A percentile compares a stretch with the other conserved stretches of the same genome.
Evolutionary conservation across 2,329 filamentous ascomycete genomes (phyloP).

Genomic region (Sarocladiaceae sp.): DNA sequence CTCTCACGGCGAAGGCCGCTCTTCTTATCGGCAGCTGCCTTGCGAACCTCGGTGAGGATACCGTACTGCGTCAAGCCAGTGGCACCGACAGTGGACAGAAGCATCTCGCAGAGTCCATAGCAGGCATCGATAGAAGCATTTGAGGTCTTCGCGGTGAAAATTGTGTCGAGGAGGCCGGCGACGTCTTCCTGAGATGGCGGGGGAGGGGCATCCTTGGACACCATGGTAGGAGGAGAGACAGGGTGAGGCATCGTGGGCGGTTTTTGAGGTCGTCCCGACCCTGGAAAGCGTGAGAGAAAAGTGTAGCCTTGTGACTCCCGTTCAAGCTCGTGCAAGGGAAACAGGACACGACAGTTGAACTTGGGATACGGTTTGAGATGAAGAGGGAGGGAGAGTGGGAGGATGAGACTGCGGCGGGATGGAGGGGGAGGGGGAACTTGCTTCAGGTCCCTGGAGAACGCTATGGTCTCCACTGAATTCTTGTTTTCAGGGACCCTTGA

Average conservation of each 20-base stretch:
- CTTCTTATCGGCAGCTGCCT: slow-evolving; percentile 92
- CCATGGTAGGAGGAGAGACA: slow-evolving; percentile 44
- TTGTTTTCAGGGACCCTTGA: not conserved
- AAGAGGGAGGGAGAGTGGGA: not conserved
- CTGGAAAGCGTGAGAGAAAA: not conserved
- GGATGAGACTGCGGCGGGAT: not conserved
- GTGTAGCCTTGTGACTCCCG: not conserved
- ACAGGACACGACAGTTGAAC: slow-evolving; percentile 8
- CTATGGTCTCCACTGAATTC: not conserved
- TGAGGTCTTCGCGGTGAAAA: slow-evolving; percentile 67
- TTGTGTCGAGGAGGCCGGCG: slow-evolving; percentile 56
- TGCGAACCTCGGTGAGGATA: slow-evolving; percentile 52
- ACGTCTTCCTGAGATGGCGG: slow-evolving; percentile 65
- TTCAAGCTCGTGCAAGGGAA: slow-evolving; percentile 6
- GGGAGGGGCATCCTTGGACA: slow-evolving; percentile 44
- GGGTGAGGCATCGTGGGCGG: slow-evolving; percentile 41
- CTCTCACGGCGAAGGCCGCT: slow-evolving; percentile 79
- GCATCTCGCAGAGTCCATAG: slow-evolving; percentile 56
- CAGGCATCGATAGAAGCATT: slow-evolving; percentile 62
- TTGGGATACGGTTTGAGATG: not conserved
- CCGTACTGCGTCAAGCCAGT: slow-evolving; percentile 50
- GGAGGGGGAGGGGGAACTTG: not conserved
- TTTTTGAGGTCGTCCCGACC: slow-evolving; percentile 4
- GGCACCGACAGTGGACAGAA: slow-evolving; percentile 51
- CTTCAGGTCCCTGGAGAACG: not conserved